Evolutionary conservation across 208 protist genomes (phyloP), one percentile per base, ranked within the genome.

Genomic region (Acanthamoeba lenticulata): DNA sequence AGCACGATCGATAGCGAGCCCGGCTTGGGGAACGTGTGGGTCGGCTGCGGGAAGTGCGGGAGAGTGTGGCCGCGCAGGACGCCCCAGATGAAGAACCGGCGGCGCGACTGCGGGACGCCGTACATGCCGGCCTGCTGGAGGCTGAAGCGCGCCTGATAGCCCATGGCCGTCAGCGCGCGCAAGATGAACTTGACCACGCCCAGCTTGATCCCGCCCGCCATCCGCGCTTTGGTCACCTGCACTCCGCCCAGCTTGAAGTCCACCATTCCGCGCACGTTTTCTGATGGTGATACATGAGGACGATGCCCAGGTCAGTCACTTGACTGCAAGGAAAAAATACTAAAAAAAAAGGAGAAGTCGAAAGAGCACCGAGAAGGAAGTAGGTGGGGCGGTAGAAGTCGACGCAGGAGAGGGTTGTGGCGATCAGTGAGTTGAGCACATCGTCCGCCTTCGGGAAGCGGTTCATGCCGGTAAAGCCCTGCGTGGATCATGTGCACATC

Each of bases 51-150:
- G 57, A 67, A 67, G 7, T 67, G 57, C 0, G 57, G 57, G n/a
- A 67, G 57, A 21, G 57, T 67, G 57, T 67, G 57, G 7, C 57
- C 57, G 2, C 34, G 42, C 3, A 81, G 42, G 21, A 92, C 86
- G 19, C 92, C 94, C 44, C 57, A 77, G 32, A 95, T 95, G 74
- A 95, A 95, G 40, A 69, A 47, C 9, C 94, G 69, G 3, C 81
- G 88, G 1, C 94, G 49, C 27, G 42, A 47, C 57, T 95, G 94
- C 29, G 94, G 92, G n/a, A 95, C 94, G 57, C 94, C 94, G 40
- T 65, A 95, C 34, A 74, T 85, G 36, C 94, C 94, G 1, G 94
- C 81, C 38, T 95, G 81, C 21, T 95, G 94, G 9, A 95, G 29
- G 67, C 60, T 65, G 52, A 95, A 95, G 62, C 89, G 57, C 6